A percentile compares a stretch with the other conserved stretches of the same genome.
These are phyloP conservation scores for Thraustochytrium sp. DNA, from an alignment of 352 stramenopile species.

Conservation along the genomic window DNA sequence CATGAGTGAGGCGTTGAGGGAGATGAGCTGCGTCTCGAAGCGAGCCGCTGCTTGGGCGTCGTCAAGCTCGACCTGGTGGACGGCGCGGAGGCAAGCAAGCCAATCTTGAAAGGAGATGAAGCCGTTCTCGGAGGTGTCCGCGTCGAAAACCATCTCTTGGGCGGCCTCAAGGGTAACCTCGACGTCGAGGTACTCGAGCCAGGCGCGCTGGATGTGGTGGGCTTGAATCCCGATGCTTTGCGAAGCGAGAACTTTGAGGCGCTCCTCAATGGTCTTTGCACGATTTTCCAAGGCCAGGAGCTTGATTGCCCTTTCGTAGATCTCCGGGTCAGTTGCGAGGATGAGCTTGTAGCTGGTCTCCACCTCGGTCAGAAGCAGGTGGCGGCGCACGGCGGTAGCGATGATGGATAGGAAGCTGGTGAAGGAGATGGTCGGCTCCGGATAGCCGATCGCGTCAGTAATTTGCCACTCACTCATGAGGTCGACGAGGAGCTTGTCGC, in stretches of 20 bases:
- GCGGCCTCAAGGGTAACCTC: slow-evolving; percentile 9
- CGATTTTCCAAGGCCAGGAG: not conserved
- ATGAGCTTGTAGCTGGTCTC: slow-evolving; percentile 2
- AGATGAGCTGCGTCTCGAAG: not conserved
- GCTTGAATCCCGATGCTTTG: not conserved
- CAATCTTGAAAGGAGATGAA: slow-evolving; percentile 26
- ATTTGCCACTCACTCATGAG: not conserved
- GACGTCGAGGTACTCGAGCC: not conserved
- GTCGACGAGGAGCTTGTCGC: not conserved
- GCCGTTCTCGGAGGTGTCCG: not conserved
- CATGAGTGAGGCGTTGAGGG: too few relatives aligned
- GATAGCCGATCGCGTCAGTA: not conserved
- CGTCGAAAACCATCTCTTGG: slow-evolving; percentile 40
- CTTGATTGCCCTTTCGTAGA: not conserved
- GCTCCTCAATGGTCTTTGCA: not conserved
- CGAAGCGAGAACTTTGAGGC: not conserved
- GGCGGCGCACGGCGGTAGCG: not conserved
- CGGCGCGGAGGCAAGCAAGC: not conserved
- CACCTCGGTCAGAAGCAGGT: not conserved
- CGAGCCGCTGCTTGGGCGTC: not conserved
- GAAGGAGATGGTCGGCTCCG: not conserved
- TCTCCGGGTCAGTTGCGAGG: not conserved
- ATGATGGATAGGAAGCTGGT: slow-evolving; percentile 16
- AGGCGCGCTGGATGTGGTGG: not conserved
- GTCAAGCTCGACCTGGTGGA: slow-evolving; percentile 22